Conservation (phyloP, 441 rosid species). For the Populus hybrid region DNA sequence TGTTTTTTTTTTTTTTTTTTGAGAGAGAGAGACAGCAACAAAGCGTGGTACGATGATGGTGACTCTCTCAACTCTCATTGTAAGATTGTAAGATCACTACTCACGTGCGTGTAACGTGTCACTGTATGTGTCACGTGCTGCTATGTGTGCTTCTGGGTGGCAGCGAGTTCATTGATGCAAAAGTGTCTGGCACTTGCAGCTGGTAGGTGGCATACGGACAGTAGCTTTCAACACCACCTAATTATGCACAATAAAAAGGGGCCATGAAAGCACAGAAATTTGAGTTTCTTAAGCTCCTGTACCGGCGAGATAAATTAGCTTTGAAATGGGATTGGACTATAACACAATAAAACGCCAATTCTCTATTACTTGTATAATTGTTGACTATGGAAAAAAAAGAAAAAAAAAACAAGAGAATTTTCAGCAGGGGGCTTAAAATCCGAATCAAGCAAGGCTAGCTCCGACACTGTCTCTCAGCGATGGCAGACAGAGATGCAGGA, state of each 20-base stretch:
- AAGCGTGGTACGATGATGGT: background rate
- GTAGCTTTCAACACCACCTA: too few species aligned
- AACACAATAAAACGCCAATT: background rate
- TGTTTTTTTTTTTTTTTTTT: too few species aligned
- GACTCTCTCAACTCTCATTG: background rate
- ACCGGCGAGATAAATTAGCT: background rate
- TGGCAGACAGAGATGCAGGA: background rate
- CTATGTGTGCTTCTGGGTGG: background rate
- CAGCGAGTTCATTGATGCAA: background rate
- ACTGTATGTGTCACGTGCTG: constrained; percentile 10
- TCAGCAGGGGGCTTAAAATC: background rate
- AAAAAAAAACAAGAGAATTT: background rate
- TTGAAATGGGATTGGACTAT: background rate
- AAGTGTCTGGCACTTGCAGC: too few species aligned
- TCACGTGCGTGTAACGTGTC: constrained; percentile 23
- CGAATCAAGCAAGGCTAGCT: background rate
- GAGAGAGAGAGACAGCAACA: background rate
- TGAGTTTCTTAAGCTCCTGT: background rate
- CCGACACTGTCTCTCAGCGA: background rate
- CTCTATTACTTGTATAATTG: too few species aligned
- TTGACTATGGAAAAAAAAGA: background rate
- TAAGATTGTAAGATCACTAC: background rate
- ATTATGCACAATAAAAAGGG: too few species aligned
- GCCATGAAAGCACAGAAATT: background rate
- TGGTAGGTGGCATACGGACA: too few species aligned